These are phyloP conservation scores for Monosporascus sp. DNA, from an alignment of 2,329 filamentous ascomycete genomes.

Conservation along the genomic window DNA sequence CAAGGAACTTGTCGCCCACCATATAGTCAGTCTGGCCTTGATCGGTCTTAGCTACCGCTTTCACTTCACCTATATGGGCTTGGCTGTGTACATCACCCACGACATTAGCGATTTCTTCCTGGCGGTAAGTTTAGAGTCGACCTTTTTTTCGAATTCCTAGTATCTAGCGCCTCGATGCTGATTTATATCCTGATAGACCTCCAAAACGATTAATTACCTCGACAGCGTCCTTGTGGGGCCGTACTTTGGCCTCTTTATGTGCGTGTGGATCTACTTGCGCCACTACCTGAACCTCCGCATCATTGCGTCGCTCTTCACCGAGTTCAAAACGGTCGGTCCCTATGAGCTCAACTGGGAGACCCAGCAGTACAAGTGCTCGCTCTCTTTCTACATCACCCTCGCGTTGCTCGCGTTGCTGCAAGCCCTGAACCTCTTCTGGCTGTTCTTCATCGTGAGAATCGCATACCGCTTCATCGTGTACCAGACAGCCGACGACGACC, in stretches of 20 bases:
- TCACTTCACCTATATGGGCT: conserved; percentile 92
- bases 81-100: conserved; percentile 91
- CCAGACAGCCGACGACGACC: conserved; percentile 61
- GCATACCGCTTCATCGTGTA: conserved; percentile 64
- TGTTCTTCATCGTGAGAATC: conserved; percentile 71
- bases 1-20: conserved; percentile 85
- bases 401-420: conserved; percentile 62
- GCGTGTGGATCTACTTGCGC: conserved; percentile 81
- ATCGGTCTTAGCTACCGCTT: conserved; percentile 88
- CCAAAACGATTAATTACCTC: conserved; percentile 88
- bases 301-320: conserved; percentile 67
- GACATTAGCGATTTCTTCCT: conserved; percentile 96
- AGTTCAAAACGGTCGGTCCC: conserved; percentile 69
- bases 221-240: conserved; percentile 72
- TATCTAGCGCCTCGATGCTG: conserved; percentile 6
- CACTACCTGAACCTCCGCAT: conserved; percentile 80
- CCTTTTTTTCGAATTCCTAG: too few relatives aligned
- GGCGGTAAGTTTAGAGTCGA: conserved; percentile 54
- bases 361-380: conserved; percentile 70
- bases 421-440: conserved; percentile 75
- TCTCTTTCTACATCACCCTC: conserved; percentile 64
- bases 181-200: conserved; percentile 52
- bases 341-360: conserved; percentile 73
- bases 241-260: conserved; percentile 80
- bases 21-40: conserved; percentile 80